Evolutionary conservation across 148 eudicot genomes (phyloP).

Genomic region (Linanthus parryae): DNA sequence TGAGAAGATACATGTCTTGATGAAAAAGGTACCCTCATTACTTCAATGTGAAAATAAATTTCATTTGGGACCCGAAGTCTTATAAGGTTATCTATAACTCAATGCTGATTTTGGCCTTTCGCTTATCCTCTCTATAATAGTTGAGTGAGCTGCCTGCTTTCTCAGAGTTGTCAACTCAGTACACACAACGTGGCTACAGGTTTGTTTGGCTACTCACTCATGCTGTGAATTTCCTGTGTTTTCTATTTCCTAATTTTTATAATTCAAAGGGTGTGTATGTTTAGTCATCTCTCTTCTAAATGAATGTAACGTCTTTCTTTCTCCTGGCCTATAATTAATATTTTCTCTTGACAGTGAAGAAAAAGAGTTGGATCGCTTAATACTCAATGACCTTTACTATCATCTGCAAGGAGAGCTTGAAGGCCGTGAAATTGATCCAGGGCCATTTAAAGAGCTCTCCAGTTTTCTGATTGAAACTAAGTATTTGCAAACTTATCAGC

Average conservation of each 20-base stretch:
- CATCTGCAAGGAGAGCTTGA: slow-evolving; percentile 95
- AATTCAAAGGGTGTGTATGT: too few species aligned
- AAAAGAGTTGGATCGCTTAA: slow-evolving; percentile 46
- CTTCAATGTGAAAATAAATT: not conserved
- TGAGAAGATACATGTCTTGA: slow-evolving; percentile 42
- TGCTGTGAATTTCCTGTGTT: too few species aligned
- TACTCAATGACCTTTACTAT: slow-evolving; percentile 81
- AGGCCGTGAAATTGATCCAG: slow-evolving; percentile 74
- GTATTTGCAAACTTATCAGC: slow-evolving; percentile 43
- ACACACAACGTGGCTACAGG: slow-evolving; percentile 82
- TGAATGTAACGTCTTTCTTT: not conserved
- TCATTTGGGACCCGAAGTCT: too few species aligned
- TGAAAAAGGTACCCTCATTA: slow-evolving; percentile 44
- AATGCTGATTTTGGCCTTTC: slow-evolving; percentile 1
- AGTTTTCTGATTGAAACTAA: slow-evolving; percentile 49
- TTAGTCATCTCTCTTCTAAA: too few species aligned
- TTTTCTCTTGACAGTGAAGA: slow-evolving; percentile 50
- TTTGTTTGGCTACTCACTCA: slow-evolving; percentile 13
- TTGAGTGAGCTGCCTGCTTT: slow-evolving; percentile 68
- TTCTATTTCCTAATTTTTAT: not conserved
- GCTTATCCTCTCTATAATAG: slow-evolving; percentile 34
- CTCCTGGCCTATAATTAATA: not conserved
- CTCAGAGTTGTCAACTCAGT: slow-evolving; percentile 54
- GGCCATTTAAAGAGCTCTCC: slow-evolving; percentile 77
- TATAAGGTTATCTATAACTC: too few species aligned